Base-by-base conservation (phyloP, 148 eudicot genomes). In the Diospyros lotus region DNA sequence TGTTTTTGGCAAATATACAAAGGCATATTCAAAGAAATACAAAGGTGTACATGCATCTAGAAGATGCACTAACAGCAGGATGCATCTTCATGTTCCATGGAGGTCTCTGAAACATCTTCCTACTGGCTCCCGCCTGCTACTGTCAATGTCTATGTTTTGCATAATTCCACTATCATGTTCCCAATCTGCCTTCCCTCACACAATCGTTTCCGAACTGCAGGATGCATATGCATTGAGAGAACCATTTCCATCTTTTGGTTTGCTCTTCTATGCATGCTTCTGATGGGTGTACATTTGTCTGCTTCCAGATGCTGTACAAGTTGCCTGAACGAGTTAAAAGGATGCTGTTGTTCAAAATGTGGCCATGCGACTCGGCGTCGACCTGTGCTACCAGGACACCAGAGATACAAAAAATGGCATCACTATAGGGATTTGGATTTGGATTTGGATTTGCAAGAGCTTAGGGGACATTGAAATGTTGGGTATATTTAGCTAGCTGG, bases 351-450 rank as follows among this genome's bases (percentile, higher is more conserved):
- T 73, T 38, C 69, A 39, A 72, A 82, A 18, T 93, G 98, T 79
- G 88, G 75, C 53, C 74, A 88, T 67, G 98, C 98, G 43, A 78
- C 87, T 74, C 83, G 98, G 64, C 83, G 89, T 45, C 85, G 98
- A 74, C 98, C 98, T 11, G 82, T 88, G 75, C 85, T 91, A 13
- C 74, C 76, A 2, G 90, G 89, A 44, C 81, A 82, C 13, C 82
- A 78, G 61, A 87, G 96, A 78, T 93, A 93, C 78, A 69, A 87
- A 75, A 93, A 93, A 81, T 93, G 96, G 98, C 96, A 93, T 81
- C 72, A 84, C 41, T 93, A 93, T 71, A 84, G 94, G 50, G 96
- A 93, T 73, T 6, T 73, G 65, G 75, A 78, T 77, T 54, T 71
- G 69, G n/a, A n/a, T n/a, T n/a, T n/a, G n/a, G 52, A 48, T 48